phyloP scores from a whole-genome alignment of 352 stramenopile genomes.

The Globisporangium heterothallicum region DNA sequence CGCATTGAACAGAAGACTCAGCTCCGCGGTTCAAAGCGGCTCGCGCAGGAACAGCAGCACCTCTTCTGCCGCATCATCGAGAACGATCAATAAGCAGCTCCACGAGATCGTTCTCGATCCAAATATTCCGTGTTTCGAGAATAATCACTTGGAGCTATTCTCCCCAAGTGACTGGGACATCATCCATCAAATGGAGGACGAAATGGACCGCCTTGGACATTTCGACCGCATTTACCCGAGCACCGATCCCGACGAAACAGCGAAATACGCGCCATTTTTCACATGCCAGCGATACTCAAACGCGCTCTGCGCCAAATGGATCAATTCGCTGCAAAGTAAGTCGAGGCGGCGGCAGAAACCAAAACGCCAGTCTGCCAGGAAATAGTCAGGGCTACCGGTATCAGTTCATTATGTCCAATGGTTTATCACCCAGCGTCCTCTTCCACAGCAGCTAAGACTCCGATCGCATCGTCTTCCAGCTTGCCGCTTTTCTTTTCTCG shows the following conservation, averaged over 20 bases:
- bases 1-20: background rate
- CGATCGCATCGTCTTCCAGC: too few species aligned
- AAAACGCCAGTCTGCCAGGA: too few species aligned
- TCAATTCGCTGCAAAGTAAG: too few species aligned
- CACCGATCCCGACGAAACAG: conserved; percentile 8
- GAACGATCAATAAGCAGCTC: conserved; percentile 37
- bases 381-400: too few species aligned
- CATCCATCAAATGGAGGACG: conserved; percentile 62
- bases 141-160: conserved; percentile 50
- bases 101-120: conserved; percentile 53
- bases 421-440: too few species aligned
- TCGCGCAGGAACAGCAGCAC: conserved; percentile 19
- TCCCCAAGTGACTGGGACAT: conserved; percentile 49
- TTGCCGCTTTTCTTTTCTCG: too few species aligned
- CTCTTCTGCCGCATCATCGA: background rate
- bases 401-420: too few species aligned
- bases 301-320: conserved; percentile 54
- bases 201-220: conserved; percentile 59
- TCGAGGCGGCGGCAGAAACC: too few species aligned
- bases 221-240: conserved; percentile 69
- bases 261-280: conserved; percentile 40
- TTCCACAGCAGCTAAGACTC: too few species aligned
- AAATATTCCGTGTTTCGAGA: conserved; percentile 32
- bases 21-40: background rate
- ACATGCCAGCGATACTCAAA: conserved; percentile 61